Base-by-base conservation (phyloP, 176 grass and related monocot genomes). In the Carex parvula region DNA sequence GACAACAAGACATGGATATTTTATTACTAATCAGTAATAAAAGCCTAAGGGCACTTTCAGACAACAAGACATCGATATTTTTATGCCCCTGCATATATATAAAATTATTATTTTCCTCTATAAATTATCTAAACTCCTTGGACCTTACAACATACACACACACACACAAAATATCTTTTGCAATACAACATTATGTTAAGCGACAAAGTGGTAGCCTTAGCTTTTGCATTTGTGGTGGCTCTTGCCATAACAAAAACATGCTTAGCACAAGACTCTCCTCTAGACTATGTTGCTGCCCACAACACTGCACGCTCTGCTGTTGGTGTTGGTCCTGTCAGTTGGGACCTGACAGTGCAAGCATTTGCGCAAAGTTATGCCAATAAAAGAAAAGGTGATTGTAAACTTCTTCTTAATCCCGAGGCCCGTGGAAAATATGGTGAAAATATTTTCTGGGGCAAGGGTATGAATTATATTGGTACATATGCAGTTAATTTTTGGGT, bases 311-410 rank as follows among this genome's bases (percentile, higher is more conserved):
- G 75, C 14, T 1, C 46, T 4, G 75, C 44, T 3, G 75, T 79
- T 2, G 75, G 75, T 18, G 75, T 79, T 16, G 75, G 46, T 8
- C 12, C 12, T 16, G 75, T 79, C 11, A 14, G 29, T 16, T 79
- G 75, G 75, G n/a, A 79, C 18, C 0, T 12, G 14, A 56, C 18
- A 1, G 18, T 79, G 18, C 8, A 53, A 57, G 2, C 26, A 37
- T 79, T 12, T 57, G 73, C 73, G 5, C 73, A 56, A 57, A 55
- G 6, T 3, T 79, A 79, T 7, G 75, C 75, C 24, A 79, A 79
- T 4, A 24, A 22, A 59, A 53, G 75, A 16, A 79, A 79, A 59
- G n/a, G 14, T 1, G 75, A 79, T 35, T 79, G 75, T 35, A 6
- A 16, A 16, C 46, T 79, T 20, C 16, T 55, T 33, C 75, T 29